Evolutionary conservation across 208 protist species (phyloP).

Genomic region (Angomonas deanei): DNA sequence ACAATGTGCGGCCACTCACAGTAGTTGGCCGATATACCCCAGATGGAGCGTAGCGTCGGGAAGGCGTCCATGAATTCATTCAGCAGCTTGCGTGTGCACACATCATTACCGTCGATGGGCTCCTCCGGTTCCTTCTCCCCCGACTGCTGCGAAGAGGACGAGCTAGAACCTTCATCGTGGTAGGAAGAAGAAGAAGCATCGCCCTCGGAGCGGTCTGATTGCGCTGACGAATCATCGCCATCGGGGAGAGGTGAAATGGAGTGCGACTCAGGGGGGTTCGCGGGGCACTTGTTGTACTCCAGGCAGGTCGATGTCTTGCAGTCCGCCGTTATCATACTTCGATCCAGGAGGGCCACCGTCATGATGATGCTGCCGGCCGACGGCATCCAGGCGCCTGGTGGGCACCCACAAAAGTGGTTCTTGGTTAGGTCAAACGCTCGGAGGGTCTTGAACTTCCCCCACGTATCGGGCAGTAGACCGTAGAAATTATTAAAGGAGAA

Average conservation of each 20-base stretch:
- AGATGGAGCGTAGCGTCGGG: not conserved
- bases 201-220: no score
- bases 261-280: not conserved
- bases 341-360: not conserved
- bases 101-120: not conserved
- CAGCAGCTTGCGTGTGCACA: not conserved
- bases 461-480: not conserved
- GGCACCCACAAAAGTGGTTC: not conserved
- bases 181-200: not conserved
- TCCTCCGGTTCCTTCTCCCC: not conserved
- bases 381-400: not conserved
- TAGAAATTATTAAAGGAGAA: not conserved
- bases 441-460: not conserved
- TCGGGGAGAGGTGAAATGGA: no score
- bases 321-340: not conserved
- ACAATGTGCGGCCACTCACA: not conserved
- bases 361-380: not conserved
- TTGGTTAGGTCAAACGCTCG: not conserved
- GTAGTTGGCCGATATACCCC: not conserved
- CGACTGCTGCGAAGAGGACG: no score
- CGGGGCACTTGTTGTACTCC: not conserved
- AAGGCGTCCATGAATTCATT: not conserved
- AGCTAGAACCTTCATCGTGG: not conserved
- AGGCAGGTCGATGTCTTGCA: not conserved
- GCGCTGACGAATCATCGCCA: no score